A percentile compares a stretch with the other conserved stretches of the same genome.
Conservation (phyloP, 495 filamentous ascomycete species). For the Annulohypoxylon moriforme region DNA sequence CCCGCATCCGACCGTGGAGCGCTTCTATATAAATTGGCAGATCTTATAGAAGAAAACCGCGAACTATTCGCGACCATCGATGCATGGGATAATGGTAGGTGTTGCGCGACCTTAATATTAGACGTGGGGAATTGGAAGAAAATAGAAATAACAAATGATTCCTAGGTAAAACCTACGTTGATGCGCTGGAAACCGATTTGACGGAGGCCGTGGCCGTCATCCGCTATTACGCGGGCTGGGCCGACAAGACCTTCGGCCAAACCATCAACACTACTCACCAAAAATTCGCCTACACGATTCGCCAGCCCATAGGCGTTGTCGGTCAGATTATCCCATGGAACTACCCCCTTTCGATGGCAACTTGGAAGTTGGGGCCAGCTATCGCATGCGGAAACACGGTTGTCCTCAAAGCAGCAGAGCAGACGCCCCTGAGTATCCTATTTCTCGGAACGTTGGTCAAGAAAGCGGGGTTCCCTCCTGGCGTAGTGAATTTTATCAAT, state of each 20-base stretch:
- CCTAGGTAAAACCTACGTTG: slow-evolving; percentile 10
- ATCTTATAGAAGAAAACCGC: slow-evolving; percentile 9
- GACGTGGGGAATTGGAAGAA: not conserved
- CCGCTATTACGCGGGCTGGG: slow-evolving; percentile 15
- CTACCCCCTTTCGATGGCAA: slow-evolving; percentile 17
- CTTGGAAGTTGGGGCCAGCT: slow-evolving; percentile 12
- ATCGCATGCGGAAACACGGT: slow-evolving; percentile 14
- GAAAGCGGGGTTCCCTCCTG: slow-evolving; percentile 11
- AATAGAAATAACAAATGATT: not conserved
- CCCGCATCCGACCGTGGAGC: slow-evolving; percentile 3
- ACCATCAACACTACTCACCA: slow-evolving; percentile 10
- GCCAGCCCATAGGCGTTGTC: slow-evolving; percentile 6
- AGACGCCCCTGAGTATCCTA: slow-evolving; percentile 9
- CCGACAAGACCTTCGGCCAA: slow-evolving; percentile 7
- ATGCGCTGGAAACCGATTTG: not conserved
- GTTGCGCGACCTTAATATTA: not conserved
- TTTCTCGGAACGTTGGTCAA: slow-evolving; percentile 11
- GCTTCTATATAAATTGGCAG: slow-evolving; percentile 7
- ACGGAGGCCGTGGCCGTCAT: not conserved
- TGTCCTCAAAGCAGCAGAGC: slow-evolving; percentile 8
- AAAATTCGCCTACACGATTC: slow-evolving; percentile 11
- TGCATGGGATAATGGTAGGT: slow-evolving; percentile 15
- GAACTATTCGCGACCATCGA: slow-evolving; percentile 10
- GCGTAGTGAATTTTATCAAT: slow-evolving; percentile 7
- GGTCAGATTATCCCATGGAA: slow-evolving; percentile 12